phyloP scores from a whole-genome alignment of 192 early-diverging fungal species.

The Coemansia javaensis region DNA sequence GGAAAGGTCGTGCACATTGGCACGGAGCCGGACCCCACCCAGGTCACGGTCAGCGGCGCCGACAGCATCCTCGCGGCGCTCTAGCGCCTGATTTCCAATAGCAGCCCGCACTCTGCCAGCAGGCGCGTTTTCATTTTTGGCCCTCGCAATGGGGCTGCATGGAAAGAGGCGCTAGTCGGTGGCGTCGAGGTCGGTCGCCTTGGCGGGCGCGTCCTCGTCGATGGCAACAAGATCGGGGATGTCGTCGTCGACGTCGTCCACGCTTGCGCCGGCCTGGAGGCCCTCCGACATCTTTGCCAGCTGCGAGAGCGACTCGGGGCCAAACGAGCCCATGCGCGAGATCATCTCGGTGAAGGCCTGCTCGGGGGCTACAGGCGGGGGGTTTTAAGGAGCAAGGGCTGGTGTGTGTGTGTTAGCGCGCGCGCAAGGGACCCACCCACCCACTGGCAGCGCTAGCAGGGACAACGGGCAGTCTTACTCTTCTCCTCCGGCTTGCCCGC shows the following conservation, averaged over 20 bases:
- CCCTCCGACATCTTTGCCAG: conserved; percentile 84
- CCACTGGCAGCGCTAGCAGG: neutral
- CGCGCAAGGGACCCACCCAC: neutral
- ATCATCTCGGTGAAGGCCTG: conserved; percentile 43
- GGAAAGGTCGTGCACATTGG: conserved; percentile 64
- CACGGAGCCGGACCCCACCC: conserved; percentile 53
- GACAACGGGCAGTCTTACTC: too few relatives aligned
- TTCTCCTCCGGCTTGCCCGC: conserved; percentile 68
- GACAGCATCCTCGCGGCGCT: conserved; percentile 54
- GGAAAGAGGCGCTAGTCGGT: conserved; percentile 15
- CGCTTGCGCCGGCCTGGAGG: conserved; percentile 64
- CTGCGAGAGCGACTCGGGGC: conserved; percentile 82
- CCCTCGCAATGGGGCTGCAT: neutral
- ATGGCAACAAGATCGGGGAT: conserved; percentile 89
- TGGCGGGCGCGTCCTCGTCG: conserved; percentile 49
- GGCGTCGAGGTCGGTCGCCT: conserved; percentile 44
- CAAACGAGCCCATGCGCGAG: conserved; percentile 58
- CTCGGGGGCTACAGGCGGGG: conserved; percentile 34
- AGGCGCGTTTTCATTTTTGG: neutral
- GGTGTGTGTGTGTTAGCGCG: too few relatives aligned
- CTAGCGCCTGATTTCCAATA: too few relatives aligned
- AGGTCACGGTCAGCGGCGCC: conserved; percentile 55
- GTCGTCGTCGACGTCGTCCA: conserved; percentile 77
- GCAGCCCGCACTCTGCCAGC: too few relatives aligned
- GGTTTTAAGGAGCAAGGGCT: too few relatives aligned